These are phyloP conservation scores for Diutina ranongensis DNA, from an alignment of 1,139 yeast species.

Conservation along the genomic window DNA sequence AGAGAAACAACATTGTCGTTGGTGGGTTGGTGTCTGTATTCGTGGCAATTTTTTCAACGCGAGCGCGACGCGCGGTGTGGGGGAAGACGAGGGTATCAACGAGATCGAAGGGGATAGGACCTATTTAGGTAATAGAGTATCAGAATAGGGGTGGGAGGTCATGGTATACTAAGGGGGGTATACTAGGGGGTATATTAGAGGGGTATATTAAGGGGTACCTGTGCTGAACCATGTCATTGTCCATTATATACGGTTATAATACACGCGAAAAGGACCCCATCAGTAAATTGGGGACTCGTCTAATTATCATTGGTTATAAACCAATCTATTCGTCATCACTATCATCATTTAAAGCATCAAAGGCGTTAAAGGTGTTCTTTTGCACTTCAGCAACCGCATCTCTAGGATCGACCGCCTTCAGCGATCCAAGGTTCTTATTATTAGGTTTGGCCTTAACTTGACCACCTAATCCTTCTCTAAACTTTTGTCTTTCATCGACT, in stretches of 20 bases:
- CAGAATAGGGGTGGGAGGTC: neutral
- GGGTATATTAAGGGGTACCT: no score
- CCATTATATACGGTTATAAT: neutral
- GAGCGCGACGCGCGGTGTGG: neutral
- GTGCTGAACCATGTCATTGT: neutral
- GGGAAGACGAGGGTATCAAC: neutral
- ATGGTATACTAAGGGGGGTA: neutral
- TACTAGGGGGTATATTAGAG: no score
- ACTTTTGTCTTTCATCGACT: slow-evolving; percentile 36
- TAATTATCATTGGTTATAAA: no score
- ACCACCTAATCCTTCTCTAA: slow-evolving; percentile 33
- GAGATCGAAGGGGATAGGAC: no score
- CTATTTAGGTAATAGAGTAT: no score
- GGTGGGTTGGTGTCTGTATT: neutral
- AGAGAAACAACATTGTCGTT: neutral
- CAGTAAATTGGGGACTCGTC: no score
- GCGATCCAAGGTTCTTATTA: slow-evolving; percentile 62
- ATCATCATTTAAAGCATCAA: slow-evolving; percentile 54
- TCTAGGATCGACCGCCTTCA: slow-evolving; percentile 62
- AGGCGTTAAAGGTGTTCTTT: slow-evolving; percentile 59
- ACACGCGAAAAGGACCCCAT: neutral
- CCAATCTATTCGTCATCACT: slow-evolving; percentile 32
- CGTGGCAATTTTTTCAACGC: slow-evolving; percentile 1
- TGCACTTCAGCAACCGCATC: slow-evolving; percentile 61
- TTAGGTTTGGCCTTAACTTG: slow-evolving; percentile 50